Evolutionary conservation across 371 early-diverging fungal genomes (phyloP).

Genomic region (Globomyces sp.): DNA sequence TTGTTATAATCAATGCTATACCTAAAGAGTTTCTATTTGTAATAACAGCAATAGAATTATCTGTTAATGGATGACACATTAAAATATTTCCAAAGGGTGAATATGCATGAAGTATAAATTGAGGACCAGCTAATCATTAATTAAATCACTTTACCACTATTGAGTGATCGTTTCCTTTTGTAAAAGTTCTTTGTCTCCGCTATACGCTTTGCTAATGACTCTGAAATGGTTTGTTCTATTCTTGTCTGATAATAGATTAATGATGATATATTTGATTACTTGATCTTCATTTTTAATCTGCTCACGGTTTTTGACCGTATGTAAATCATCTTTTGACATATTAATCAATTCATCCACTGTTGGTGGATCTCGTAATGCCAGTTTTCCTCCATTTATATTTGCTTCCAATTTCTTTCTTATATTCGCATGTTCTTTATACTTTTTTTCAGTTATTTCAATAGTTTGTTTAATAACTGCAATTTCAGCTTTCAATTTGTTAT

Average conservation of each 20-base stretch:
- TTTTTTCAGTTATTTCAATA: conserved; percentile 9
- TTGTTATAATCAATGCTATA: not conserved
- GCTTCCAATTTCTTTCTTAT: conserved; percentile 3
- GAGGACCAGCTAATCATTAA: not conserved
- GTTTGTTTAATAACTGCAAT: not conserved
- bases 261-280: not conserved
- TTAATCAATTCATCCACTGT: conserved; percentile 6
- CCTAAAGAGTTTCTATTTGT: conserved; percentile 1
- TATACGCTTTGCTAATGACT: not conserved
- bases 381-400: not conserved
- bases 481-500: conserved; percentile 9
- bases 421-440: conserved; percentile 12
- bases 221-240: not conserved
- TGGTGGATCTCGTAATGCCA: not conserved
- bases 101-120: conserved; percentile 1
- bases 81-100: conserved; percentile 14
- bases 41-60: conserved; percentile 7
- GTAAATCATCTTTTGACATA: not conserved
- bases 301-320: not conserved
- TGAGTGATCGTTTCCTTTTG: conserved; percentile 2
- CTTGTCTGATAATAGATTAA: not conserved
- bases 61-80: not conserved
- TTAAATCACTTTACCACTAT: not conserved
- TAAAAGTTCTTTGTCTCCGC: conserved; percentile 4
- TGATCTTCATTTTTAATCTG: not conserved